Evolutionary conservation across 345 rosid species (phyloP).

Genomic region (Hirschfeldia incana): DNA sequence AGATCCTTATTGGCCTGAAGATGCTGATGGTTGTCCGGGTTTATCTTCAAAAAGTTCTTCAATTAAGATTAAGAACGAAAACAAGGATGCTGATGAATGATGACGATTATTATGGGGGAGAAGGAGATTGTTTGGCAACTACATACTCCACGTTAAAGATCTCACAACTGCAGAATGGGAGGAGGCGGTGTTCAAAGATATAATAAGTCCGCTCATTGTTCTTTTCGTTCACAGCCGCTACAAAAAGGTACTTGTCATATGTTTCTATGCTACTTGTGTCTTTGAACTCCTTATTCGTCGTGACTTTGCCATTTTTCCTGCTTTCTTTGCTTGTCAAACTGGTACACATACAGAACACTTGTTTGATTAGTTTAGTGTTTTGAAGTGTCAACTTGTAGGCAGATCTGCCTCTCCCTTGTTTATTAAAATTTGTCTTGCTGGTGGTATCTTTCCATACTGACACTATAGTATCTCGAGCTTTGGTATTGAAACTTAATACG

Average conservation of each 20-base stretch:
- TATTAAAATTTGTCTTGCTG: not conserved
- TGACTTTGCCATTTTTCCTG: not conserved
- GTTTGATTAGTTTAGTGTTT: not conserved
- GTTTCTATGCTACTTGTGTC: not conserved
- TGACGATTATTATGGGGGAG: slow-evolving; percentile 49
- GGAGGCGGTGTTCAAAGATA: slow-evolving; percentile 76
- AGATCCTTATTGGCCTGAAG: slow-evolving; percentile 92
- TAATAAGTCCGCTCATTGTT: slow-evolving; percentile 80
- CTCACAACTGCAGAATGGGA: slow-evolving; percentile 77
- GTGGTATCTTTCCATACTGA: not conserved
- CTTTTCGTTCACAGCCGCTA: slow-evolving; percentile 75
- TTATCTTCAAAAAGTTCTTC: slow-evolving; percentile 68
- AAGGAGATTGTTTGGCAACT: slow-evolving; percentile 88
- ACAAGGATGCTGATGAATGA: slow-evolving; percentile 53
- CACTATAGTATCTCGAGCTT: slow-evolving; percentile 1
- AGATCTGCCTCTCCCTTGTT: not conserved
- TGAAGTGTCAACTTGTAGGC: not conserved
- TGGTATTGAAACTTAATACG: slow-evolving; percentile 8
- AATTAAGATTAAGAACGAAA: slow-evolving; percentile 76
- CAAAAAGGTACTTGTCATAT: slow-evolving; percentile 48
- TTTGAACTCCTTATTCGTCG: not conserved
- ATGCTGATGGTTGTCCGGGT: slow-evolving; percentile 67
- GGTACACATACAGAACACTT: not conserved
- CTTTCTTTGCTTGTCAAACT: not conserved
- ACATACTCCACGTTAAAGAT: slow-evolving; percentile 82